Base-by-base conservation (phyloP, 2,329 filamentous ascomycete genomes). In the Pseudogymnoascus sp. region DNA sequence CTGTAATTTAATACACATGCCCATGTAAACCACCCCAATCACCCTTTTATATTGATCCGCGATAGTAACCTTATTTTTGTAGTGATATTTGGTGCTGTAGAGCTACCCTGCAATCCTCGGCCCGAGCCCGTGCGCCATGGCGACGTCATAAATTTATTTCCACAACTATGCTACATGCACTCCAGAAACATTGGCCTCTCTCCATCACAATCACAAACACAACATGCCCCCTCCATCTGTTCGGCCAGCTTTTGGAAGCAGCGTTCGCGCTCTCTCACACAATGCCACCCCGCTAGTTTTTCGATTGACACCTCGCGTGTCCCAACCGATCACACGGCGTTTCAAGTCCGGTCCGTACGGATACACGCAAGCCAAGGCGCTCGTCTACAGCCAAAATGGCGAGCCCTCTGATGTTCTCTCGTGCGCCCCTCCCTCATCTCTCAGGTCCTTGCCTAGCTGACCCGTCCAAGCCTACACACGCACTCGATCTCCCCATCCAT, bases 311-410 rank as follows among this genome's bases (percentile, higher is more conserved):
- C 43, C 43, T 18, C 60, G 58, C 58, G 50, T 43, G 25, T 41
- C 18, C 0, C 64, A 62, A 39, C 47, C 64, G 30, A 63, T 62
- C 7, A 58, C 61, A 35, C 72, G 71, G 60, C 78, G 81, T 63
- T 69, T 65, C 67, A 79, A 82, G 66, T 81, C 80, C 41, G 79
- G 79, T 20, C 70, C 83, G 0, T 92, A 90, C 71, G 90, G 90
- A 69, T 94, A 94, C 76, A 90, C 88, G 41, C 89, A 93, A 75
- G 87, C 89, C 65, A 92, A 91, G 77, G 83, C 87, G n/a, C 83
- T 94, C 66, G 84, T 89, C 54, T 91, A 90, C 73, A 83, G 83
- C 39, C 80, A 87, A 64, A 84, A 87, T 70, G 90, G 90, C 71
- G 88, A 92, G 72, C 90, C 90, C 0, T 78, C 80, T 41, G 84